Evolutionary conservation across 495 filamentous ascomycete species (phyloP).

Genomic region (Aspergillus biplanus): DNA sequence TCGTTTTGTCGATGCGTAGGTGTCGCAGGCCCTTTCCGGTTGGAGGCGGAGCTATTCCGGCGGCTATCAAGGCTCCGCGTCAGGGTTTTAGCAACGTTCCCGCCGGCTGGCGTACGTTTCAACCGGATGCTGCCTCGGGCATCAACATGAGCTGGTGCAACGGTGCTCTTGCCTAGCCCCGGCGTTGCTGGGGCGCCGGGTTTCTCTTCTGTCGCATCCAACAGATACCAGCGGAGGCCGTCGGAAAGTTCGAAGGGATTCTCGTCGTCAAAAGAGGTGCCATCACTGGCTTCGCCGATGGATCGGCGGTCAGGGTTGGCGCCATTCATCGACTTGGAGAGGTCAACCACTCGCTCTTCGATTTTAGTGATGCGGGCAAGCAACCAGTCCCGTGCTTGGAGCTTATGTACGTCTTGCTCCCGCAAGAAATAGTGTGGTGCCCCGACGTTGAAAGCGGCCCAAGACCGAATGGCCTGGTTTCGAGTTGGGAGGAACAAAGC

Average conservation of each 20-base stretch:
- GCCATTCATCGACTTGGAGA: conserved; percentile 72
- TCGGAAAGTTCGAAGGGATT: conserved; percentile 98
- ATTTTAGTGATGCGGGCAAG: conserved; percentile 91
- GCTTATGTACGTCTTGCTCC: conserved; percentile 86
- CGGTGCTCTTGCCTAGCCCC: conserved; percentile 84
- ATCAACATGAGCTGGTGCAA: conserved; percentile 85
- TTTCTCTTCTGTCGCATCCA: conserved; percentile 93
- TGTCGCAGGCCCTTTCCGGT: conserved; percentile 56
- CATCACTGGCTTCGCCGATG: conserved; percentile 57
- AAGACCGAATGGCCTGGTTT: conserved; percentile 90
- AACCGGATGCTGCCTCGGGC: conserved; percentile 72
- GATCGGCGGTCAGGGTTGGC: conserved; percentile 60
- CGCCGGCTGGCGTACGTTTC: conserved; percentile 57
- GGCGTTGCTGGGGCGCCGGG: conserved; percentile 91
- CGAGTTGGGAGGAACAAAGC: conserved; percentile 93
- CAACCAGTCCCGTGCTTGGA: conserved; percentile 86
- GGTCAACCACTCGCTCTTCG: conserved; percentile 90
- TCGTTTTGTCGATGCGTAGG: conserved; percentile 40
- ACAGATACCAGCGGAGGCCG: conserved; percentile 91
- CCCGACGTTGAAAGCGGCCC: conserved; percentile 97
- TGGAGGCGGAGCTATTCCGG: conserved; percentile 81
- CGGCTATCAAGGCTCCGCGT: conserved; percentile 88
- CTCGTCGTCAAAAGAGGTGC: conserved; percentile 78
- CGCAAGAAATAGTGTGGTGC: conserved; percentile 96
- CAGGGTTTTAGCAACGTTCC: conserved; percentile 72